These are phyloP conservation scores for Nakaseomyces kungkrabaensis DNA, from an alignment of 1,139 yeast species.

Conservation along the genomic window DNA sequence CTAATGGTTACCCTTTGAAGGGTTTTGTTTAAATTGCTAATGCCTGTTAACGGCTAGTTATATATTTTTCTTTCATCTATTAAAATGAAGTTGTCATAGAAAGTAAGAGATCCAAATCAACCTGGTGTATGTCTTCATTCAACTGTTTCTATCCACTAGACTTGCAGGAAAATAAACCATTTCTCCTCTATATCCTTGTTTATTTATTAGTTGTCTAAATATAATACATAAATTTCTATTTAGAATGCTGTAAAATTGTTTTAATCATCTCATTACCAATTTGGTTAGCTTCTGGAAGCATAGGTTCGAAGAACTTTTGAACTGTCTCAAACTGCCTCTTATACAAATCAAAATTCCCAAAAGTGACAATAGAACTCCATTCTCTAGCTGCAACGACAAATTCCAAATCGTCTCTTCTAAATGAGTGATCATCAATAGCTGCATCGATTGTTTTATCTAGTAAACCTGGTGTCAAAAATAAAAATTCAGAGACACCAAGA, in stretches of 20 bases:
- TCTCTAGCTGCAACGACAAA: slow-evolving; percentile 71
- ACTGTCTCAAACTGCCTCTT: slow-evolving; percentile 63
- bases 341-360: slow-evolving; percentile 69
- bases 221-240: not conserved
- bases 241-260: slow-evolving; percentile 45
- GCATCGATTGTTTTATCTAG: slow-evolving; percentile 71
- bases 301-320: slow-evolving; percentile 72
- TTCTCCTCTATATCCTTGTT: too few relatives aligned
- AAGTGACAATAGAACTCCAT: slow-evolving; percentile 78
- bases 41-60: too few relatives aligned
- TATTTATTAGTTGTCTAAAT: not conserved
- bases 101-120: too few relatives aligned
- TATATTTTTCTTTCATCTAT: too few relatives aligned
- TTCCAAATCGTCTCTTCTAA: slow-evolving; percentile 79
- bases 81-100: too few relatives aligned
- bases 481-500: slow-evolving; percentile 85
- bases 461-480: slow-evolving; percentile 75
- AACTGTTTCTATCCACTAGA: too few relatives aligned
- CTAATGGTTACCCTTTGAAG: too few relatives aligned
- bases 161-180: too few relatives aligned
- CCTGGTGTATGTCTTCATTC: too few relatives aligned
- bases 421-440: slow-evolving; percentile 54
- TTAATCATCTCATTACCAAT: slow-evolving; percentile 95
- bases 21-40: too few relatives aligned
- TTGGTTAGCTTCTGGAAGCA: slow-evolving; percentile 78